Percentiles rank a stretch among this genome's conserved stretches.
phyloP scores from a whole-genome alignment of 2,329 filamentous ascomycete genomes.

The Aureobasidium zeae region DNA sequence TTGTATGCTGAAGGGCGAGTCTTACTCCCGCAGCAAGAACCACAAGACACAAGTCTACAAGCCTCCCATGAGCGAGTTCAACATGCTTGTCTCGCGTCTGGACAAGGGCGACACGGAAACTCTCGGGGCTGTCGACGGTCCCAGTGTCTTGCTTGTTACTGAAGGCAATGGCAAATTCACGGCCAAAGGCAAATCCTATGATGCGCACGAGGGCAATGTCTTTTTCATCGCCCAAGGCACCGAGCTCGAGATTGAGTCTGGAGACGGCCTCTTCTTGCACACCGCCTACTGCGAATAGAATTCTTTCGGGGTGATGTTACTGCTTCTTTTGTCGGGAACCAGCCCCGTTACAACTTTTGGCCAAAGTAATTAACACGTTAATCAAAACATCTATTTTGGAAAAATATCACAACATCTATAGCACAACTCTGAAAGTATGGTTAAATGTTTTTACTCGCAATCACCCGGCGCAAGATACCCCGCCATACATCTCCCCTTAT shows the following conservation, averaged over 20 bases:
- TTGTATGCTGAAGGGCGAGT: constrained; percentile 43
- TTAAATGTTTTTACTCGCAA: no score
- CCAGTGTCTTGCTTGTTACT: constrained; percentile 54
- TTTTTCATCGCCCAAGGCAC: constrained; percentile 57
- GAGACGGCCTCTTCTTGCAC: constrained; percentile 40
- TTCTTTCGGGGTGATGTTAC: constrained; percentile 5
- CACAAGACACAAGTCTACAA: constrained; percentile 56
- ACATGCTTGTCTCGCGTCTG: constrained; percentile 55
- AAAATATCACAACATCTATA: no score
- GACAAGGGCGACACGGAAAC: constrained; percentile 49
- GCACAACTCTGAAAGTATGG: no score
- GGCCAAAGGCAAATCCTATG: constrained; percentile 43
- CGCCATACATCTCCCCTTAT: no score
- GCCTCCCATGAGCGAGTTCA: constrained; percentile 64
- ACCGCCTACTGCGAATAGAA: constrained; percentile 38
- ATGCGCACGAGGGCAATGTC: constrained; percentile 53
- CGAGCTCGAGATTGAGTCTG: constrained; percentile 38
- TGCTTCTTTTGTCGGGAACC: not conserved
- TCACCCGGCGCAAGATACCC: no score
- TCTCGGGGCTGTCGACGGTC: constrained; percentile 48
- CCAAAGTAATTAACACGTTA: not conserved
- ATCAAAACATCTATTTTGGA: no score
- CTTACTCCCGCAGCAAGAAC: constrained; percentile 43
- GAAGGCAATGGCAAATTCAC: constrained; percentile 50
- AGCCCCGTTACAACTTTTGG: not conserved